These are phyloP conservation scores for Cyberlindnera euphorbiae DNA, from an alignment of 805 yeast genomes.

Conservation along the genomic window DNA sequence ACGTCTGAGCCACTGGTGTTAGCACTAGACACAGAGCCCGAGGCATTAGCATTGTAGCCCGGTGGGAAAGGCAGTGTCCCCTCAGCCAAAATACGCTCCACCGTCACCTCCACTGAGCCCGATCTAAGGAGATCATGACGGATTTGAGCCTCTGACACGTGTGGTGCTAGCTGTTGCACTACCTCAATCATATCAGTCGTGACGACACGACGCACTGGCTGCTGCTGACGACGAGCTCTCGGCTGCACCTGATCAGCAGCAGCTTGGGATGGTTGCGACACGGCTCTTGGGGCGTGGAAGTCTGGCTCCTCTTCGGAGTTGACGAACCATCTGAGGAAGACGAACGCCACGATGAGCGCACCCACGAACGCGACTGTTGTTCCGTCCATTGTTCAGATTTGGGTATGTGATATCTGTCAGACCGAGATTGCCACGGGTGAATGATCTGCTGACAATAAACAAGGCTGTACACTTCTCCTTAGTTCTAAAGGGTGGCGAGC, in stretches of 20 bases:
- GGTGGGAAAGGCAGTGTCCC: constrained; percentile 59
- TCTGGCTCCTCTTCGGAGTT: constrained; percentile 41
- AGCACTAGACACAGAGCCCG: constrained; percentile 10
- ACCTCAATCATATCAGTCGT: constrained; percentile 76
- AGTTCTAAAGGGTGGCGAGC: no score
- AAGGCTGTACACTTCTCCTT: no score
- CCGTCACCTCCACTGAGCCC: constrained; percentile 78
- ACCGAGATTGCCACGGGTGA: no score
- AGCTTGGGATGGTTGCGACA: no score
- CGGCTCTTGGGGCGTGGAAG: no score
- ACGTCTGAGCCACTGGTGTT: constrained; percentile 3
- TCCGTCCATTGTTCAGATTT: constrained; percentile 38
- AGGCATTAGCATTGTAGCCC: constrained; percentile 22
- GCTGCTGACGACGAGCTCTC: constrained; percentile 32
- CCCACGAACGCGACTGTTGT: constrained; percentile 49
- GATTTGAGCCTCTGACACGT: constrained; percentile 63
- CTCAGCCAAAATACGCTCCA: constrained; percentile 61
- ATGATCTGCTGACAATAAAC: no score
- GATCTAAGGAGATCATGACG: constrained; percentile 66
- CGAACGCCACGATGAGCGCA: constrained; percentile 46
- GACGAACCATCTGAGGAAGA: constrained; percentile 63
- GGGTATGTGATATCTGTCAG: no score
- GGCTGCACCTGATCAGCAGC: not conserved
- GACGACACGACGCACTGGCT: constrained; percentile 27
- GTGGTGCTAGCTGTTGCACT: constrained; percentile 80